These are phyloP conservation scores for Paspalum vaginatum DNA, from an alignment of 176 grass and related monocot genomes.

Conservation along the genomic window DNA sequence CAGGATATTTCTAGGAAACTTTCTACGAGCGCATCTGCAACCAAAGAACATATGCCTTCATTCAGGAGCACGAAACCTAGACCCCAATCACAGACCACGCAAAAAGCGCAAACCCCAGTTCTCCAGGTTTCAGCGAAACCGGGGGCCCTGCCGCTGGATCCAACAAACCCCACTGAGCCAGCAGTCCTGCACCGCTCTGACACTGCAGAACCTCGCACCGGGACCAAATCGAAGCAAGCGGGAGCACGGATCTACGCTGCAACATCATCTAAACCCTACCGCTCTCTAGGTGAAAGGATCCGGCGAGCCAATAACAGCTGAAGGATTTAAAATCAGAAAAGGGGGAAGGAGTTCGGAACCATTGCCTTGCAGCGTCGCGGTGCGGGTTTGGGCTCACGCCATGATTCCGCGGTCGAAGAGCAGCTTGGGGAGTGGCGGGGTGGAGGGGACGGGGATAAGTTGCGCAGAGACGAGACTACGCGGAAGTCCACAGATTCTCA, in stretches of 20 bases:
- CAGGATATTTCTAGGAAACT: slow-evolving; percentile 23
- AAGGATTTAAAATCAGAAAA: neutral
- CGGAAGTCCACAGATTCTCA: neutral
- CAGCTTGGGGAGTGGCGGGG: neutral
- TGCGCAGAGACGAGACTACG: neutral
- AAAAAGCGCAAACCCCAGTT: neutral
- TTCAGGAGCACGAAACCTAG: slow-evolving; percentile 18
- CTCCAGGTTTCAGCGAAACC: neutral
- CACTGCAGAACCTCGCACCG: neutral
- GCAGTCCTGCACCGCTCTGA: neutral
- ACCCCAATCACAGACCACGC: neutral
- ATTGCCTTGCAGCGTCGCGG: slow-evolving; percentile 1
- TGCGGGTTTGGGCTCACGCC: slow-evolving; percentile 9
- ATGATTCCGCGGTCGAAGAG: neutral
- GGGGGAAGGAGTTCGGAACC: neutral
- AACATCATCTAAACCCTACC: neutral
- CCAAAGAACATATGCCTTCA: slow-evolving; percentile 27
- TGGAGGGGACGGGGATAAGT: slow-evolving; percentile 8
- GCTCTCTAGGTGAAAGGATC: neutral
- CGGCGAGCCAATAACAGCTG: neutral
- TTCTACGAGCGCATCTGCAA: slow-evolving; percentile 38
- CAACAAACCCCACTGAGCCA: neutral
- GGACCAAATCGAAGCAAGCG: neutral
- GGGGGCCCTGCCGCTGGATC: neutral
- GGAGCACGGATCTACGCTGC: neutral